Conservation (phyloP, 169 alveolate species). For the Theileria orientalis region DNA sequence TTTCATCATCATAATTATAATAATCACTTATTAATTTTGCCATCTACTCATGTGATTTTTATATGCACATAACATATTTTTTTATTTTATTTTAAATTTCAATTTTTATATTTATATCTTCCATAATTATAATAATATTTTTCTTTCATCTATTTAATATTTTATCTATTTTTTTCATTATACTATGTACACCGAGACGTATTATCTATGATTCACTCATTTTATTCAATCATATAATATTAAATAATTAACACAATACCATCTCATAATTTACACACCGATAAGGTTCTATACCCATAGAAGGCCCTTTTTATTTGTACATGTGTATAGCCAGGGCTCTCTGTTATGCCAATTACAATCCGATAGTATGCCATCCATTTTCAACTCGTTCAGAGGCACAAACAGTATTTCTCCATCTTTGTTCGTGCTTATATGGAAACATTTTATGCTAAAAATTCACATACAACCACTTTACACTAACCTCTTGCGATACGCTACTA, state of each 20-base stretch:
- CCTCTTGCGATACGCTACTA: conserved; percentile 52
- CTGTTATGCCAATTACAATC: conserved; percentile 50
- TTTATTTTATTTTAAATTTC: not conserved
- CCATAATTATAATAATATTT: no score
- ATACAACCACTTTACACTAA: conserved; percentile 1
- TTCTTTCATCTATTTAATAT: no score
- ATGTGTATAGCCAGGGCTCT: conserved; percentile 60
- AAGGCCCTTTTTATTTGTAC: not conserved
- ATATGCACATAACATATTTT: not conserved
- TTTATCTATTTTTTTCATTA: no score
- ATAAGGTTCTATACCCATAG: conserved; percentile 64
- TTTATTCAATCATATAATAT: no score
- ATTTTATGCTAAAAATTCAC: conserved; percentile 16
- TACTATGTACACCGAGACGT: no score
- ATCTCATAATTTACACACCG: no score
- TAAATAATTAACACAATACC: no score
- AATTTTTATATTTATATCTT: no score
- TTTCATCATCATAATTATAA: not conserved
- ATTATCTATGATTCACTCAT: no score
- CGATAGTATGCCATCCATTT: conserved; percentile 10
- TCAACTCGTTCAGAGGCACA: conserved; percentile 60
- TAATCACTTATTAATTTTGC: not conserved
- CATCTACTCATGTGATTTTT: not conserved
- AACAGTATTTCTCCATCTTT: conserved; percentile 51
- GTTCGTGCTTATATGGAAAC: conserved; percentile 43